Base-by-base conservation (phyloP, 208 protist species). In the Crithidia expoeki region DNA sequence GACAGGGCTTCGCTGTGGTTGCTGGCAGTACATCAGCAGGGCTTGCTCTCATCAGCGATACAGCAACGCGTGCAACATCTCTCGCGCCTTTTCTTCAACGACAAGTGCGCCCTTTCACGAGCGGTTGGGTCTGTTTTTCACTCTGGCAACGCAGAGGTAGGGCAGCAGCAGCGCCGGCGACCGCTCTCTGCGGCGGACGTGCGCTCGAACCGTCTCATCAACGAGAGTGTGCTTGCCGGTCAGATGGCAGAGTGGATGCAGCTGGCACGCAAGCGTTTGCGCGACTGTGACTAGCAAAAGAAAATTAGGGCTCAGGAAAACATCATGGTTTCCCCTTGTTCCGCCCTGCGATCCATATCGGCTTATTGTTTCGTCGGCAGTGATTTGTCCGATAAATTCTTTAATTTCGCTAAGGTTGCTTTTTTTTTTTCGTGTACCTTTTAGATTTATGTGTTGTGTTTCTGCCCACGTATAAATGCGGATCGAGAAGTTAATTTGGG, bases 211-310 rank as follows among this genome's bases (percentile, higher is more conserved):
- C 65, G 68, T 21, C 42, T 77, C 11, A 50, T 81, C 12, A 76
- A 67, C 34, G 59, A 75, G 27, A 68, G 72, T 44, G 67, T 78
- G 28, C 38, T 86, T 42, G 82, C 89, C 27, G 67, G 84, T 55
- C 87, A 88, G 69, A 66, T 93, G 49, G 66, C 65, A 25, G 74
- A 81, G 58, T 93, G 87, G 87, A 70, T 72, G 42, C 81, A 76
- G 10, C 47, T 68, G 32, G 74, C 82, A 36, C 81, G 72, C 32
- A 82, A 83, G 46, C 75, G 82, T 2, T 68, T 88, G 36, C 87
- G 82, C 32, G 73, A 77, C 32, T 27, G 65, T 36, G 36, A 65
- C 11, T 47, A 40, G 57, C 11, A 50, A 17, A 2, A 62, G 25
- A 44, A 21, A 27, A 38, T 11, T 7, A 23, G 6, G 30, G 9